Percentiles rank a stretch among this genome's conserved stretches.
These are phyloP conservation scores for Trichoderma sp. DNA, from an alignment of 2,329 filamentous ascomycete species.

Conservation along the genomic window DNA sequence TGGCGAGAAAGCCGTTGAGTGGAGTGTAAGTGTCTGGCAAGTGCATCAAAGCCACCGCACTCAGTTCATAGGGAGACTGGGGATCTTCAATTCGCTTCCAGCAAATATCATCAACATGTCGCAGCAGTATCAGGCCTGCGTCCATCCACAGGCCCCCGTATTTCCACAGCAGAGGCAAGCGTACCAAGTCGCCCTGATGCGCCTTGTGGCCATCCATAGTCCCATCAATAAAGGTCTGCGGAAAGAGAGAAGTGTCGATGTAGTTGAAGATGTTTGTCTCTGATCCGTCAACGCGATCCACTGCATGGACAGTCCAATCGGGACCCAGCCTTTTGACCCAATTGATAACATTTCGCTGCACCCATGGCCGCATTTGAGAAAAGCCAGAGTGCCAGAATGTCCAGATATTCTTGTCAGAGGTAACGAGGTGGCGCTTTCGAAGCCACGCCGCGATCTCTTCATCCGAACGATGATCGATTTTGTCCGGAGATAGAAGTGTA, in stretches of 20 bases:
- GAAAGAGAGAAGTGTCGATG: slow-evolving; percentile 42
- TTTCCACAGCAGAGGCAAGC: slow-evolving; percentile 46
- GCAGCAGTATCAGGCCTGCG: slow-evolving; percentile 47
- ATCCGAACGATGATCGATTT: slow-evolving; percentile 36
- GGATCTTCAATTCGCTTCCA: slow-evolving; percentile 48
- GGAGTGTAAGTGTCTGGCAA: slow-evolving; percentile 1
- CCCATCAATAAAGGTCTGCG: slow-evolving; percentile 47
- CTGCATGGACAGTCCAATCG: slow-evolving; percentile 46
- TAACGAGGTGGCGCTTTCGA: slow-evolving; percentile 38
- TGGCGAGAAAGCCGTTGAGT: slow-evolving; percentile 50
- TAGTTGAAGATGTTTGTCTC: slow-evolving; percentile 44
- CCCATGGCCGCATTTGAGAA: slow-evolving; percentile 40
- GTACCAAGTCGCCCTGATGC: slow-evolving; percentile 53
- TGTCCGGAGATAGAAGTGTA: background rate
- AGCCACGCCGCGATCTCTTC: slow-evolving; percentile 41
- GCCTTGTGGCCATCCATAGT: slow-evolving; percentile 50
- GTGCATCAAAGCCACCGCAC: slow-evolving; percentile 13
- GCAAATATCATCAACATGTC: slow-evolving; percentile 48
- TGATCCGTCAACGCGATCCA: slow-evolving; percentile 45
- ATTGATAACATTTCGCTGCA: slow-evolving; percentile 43
- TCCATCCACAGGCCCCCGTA: slow-evolving; percentile 52
- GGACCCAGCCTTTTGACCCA: slow-evolving; percentile 44
- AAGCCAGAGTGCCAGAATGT: slow-evolving; percentile 48
- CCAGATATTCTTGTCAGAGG: slow-evolving; percentile 49
- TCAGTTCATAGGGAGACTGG: slow-evolving; percentile 39